Percentiles rank a stretch among this genome's conserved stretches.
phyloP scores from a whole-genome alignment of 2,329 filamentous ascomycete species.

The Onygenales sp. region DNA sequence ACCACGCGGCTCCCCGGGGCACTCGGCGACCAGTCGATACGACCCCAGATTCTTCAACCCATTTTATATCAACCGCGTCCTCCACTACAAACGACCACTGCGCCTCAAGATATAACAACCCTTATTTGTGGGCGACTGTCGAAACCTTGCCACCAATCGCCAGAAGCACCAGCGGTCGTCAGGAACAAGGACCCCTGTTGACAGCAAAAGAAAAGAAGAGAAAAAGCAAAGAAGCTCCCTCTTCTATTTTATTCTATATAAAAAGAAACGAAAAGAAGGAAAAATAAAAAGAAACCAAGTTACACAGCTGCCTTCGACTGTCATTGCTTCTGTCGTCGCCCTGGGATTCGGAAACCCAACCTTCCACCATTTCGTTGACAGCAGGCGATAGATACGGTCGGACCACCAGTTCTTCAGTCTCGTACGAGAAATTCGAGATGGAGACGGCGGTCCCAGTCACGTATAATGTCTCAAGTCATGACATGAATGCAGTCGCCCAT shows the following conservation, averaged over 20 bases:
- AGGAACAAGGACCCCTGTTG: not conserved
- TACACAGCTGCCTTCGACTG: conserved; percentile 2
- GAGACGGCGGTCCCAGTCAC: conserved; percentile 32
- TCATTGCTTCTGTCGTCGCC: not conserved
- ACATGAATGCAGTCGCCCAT: conserved; percentile 24
- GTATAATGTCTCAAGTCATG: conserved; percentile 30
- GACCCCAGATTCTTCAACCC: too few species aligned
- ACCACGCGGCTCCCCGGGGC: too few species aligned
- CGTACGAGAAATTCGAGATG: conserved; percentile 19
- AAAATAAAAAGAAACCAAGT: conserved; percentile 5
- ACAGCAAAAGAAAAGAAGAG: conserved; percentile 3
- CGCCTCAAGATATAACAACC: not conserved
- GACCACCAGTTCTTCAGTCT: not conserved
- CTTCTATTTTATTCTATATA: not conserved
- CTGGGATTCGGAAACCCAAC: not conserved
- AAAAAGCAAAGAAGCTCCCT: conserved; percentile 1
- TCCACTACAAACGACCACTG: not conserved
- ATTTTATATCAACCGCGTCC: too few species aligned
- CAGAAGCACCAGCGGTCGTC: not conserved
- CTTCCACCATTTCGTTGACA: not conserved
- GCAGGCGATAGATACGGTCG: not conserved
- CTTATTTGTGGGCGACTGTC: not conserved
- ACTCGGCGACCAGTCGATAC: too few species aligned
- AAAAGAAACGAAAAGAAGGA: not conserved
- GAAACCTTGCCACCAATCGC: not conserved